Percentiles rank a stretch among this genome's conserved stretches.
phyloP scores from a whole-genome alignment of 2,329 filamentous ascomycete species.

The Aureobasidium sp. region DNA sequence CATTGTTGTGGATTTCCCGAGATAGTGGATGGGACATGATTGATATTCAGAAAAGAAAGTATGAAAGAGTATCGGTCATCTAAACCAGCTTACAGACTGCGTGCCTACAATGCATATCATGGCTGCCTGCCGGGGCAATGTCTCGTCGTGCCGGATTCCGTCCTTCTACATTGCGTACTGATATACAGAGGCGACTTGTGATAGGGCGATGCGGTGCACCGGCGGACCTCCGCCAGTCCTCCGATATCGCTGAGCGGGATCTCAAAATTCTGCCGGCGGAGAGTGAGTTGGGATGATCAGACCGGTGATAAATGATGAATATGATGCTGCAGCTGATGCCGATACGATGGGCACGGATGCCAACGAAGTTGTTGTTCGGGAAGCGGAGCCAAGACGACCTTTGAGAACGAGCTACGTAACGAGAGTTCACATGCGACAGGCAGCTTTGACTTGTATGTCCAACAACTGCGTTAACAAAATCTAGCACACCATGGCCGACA shows the following conservation, averaged over 20 bases:
- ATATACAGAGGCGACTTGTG: background rate
- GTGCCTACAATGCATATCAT: background rate
- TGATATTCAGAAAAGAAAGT: background rate
- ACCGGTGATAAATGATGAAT: background rate
- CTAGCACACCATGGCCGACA: constrained; percentile 38
- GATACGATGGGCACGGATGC: background rate
- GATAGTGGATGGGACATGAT: background rate
- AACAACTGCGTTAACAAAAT: background rate
- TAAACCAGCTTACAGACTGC: background rate
- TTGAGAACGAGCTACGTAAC: constrained; percentile 3
- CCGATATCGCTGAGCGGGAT: background rate
- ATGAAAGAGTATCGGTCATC: background rate
- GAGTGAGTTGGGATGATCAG: background rate
- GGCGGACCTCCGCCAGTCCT: no score
- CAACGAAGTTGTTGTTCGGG: background rate
- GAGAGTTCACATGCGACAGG: constrained; percentile 3
- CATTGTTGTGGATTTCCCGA: background rate
- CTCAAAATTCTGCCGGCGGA: no score
- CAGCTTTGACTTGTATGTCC: no score
- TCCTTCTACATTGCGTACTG: background rate
- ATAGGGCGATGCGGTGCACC: background rate
- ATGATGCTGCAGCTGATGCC: background rate
- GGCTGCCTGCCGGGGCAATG: background rate
- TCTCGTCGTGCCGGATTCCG: background rate
- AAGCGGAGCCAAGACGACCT: background rate